Conservation (phyloP, 805 yeast species). For the Spathaspora sp. region DNA sequence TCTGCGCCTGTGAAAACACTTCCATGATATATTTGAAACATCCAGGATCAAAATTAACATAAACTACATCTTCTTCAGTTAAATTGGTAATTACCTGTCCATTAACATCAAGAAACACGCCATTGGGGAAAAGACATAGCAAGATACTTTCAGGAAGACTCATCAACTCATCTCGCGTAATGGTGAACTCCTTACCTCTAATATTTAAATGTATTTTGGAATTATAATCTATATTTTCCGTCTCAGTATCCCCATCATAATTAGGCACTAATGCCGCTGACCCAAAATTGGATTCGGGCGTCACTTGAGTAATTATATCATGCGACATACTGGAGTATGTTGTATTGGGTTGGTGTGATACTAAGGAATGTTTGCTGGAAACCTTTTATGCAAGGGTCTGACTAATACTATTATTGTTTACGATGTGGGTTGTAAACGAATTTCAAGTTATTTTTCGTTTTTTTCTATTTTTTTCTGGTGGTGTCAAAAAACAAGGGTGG, state of each 20-base stretch:
- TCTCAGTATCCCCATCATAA: slow-evolving; percentile 17
- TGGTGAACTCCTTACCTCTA: slow-evolving; percentile 68
- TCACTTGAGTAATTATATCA: slow-evolving; percentile 70
- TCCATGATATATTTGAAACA: slow-evolving; percentile 83
- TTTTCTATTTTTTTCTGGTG: too few species aligned
- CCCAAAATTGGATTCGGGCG: slow-evolving; percentile 29
- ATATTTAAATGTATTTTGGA: slow-evolving; percentile 74
- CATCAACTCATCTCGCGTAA: slow-evolving; percentile 86
- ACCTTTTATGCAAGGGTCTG: background rate
- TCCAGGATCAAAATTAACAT: slow-evolving; percentile 79
- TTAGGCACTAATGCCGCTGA: slow-evolving; percentile 4
- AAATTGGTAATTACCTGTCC: slow-evolving; percentile 78
- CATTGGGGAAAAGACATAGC: slow-evolving; percentile 84
- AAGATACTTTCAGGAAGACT: slow-evolving; percentile 87
- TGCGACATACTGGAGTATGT: slow-evolving; percentile 28
- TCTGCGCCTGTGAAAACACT: slow-evolving; percentile 66
- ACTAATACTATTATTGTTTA: background rate
- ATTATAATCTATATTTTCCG: slow-evolving; percentile 47
- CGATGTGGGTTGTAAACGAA: background rate
- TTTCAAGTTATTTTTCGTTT: background rate
- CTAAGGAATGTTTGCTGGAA: background rate
- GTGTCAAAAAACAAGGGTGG: too few species aligned
- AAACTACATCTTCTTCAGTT: slow-evolving; percentile 76
- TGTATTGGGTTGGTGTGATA: background rate
- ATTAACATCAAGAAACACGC: slow-evolving; percentile 73